A percentile compares a stretch with the other conserved stretches of the same genome.
Evolutionary conservation across 495 filamentous ascomycete genomes (phyloP).

Genomic region (Xylaria venustula): DNA sequence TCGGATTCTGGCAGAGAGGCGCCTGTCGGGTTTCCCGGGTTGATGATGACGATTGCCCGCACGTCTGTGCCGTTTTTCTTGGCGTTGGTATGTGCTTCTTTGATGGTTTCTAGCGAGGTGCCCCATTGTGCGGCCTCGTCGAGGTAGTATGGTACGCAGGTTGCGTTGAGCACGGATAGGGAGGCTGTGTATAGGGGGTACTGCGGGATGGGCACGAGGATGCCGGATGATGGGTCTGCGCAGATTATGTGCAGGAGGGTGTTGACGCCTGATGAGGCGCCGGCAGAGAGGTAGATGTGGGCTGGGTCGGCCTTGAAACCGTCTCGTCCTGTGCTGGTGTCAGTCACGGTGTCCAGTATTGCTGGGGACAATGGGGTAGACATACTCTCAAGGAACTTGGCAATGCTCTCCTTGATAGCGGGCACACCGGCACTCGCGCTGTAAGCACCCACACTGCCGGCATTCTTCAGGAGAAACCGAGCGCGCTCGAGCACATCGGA

Average conservation of each 20-base stretch:
- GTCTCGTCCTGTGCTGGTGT: constrained; percentile 62
- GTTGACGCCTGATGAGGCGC: constrained; percentile 91
- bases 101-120: constrained; percentile 77
- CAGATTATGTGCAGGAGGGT: constrained; percentile 90
- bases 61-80: constrained; percentile 75
- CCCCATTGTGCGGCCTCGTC: constrained; percentile 85
- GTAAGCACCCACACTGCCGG: constrained; percentile 93
- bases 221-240: constrained; percentile 70
- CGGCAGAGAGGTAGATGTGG: constrained; percentile 82
- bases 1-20: constrained; percentile 75
- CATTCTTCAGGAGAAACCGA: constrained; percentile 70
- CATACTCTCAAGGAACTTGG: constrained; percentile 83
- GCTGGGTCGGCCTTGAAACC: constrained; percentile 76
- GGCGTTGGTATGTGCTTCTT: constrained; percentile 66
- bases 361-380: not conserved
- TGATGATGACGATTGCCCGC: constrained; percentile 92
- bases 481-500: constrained; percentile 85
- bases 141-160: constrained; percentile 87
- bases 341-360: not conserved
- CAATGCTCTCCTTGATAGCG: constrained; percentile 81
- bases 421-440: constrained; percentile 88
- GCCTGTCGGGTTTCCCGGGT: constrained; percentile 96
- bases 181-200: constrained; percentile 98
- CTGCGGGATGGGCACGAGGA: constrained; percentile 94
- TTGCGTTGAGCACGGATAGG: constrained; percentile 78